Percentiles rank a stretch among this genome's conserved stretches.
These are phyloP conservation scores for Verticillium zaregamsianum DNA, from an alignment of 2,329 filamentous ascomycete genomes.

Conservation along the genomic window DNA sequence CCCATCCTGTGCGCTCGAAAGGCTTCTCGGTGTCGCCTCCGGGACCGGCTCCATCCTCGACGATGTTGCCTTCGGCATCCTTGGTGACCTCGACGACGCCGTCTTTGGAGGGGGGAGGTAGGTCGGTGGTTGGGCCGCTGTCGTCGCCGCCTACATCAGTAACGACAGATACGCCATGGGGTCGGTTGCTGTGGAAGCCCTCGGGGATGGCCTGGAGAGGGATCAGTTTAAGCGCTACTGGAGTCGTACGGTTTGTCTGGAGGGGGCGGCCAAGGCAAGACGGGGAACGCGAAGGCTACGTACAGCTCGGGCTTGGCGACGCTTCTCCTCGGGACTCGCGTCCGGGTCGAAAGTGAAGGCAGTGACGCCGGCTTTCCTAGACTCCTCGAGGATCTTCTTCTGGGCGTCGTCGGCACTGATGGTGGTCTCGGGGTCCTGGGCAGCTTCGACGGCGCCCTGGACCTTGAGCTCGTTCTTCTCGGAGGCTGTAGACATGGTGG, in stretches of 20 bases:
- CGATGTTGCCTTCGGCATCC: conserved; percentile 42
- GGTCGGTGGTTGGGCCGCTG: conserved; percentile 65
- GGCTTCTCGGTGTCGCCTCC: conserved; percentile 41
- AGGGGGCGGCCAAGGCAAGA: background rate
- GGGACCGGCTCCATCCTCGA: conserved; percentile 38
- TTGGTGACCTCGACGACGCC: conserved; percentile 57
- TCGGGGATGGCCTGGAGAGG: conserved; percentile 53
- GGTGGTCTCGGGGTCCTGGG: conserved; percentile 63
- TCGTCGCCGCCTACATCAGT: conserved; percentile 73
- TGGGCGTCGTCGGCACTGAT: conserved; percentile 70
- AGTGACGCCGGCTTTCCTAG: conserved; percentile 70
- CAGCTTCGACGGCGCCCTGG: conserved; percentile 74
- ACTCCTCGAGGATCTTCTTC: conserved; percentile 70
- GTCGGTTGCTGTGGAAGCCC: conserved; percentile 57
- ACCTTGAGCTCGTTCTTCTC: conserved; percentile 65
- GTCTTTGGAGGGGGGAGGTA: conserved; percentile 69
- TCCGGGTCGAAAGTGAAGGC: conserved; percentile 87
- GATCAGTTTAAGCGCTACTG: background rate
- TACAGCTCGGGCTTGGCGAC: conserved; percentile 72
- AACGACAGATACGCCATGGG: conserved; percentile 65
- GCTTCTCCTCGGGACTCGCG: conserved; percentile 80
- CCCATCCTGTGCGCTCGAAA: conserved; percentile 70
- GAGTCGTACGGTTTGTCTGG: conserved; percentile 6
- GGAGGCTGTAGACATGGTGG: conserved; percentile 23
- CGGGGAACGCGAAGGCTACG: conserved; percentile 28